phyloP scores from a whole-genome alignment of 371 early-diverging fungal species.

The Zancudomyces culisetae region DNA sequence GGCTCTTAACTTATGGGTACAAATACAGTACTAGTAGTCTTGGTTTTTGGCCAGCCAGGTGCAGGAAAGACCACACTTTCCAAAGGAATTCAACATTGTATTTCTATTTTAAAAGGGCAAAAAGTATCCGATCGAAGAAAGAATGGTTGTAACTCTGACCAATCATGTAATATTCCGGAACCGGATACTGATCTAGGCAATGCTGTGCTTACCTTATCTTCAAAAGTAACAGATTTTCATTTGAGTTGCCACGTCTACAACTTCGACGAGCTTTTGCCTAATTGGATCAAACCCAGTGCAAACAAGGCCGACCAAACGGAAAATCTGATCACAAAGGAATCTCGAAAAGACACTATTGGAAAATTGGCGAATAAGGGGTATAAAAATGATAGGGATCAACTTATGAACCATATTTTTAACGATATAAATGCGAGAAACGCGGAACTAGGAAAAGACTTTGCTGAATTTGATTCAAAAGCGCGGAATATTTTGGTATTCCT shows the following conservation, averaged over 20 bases:
- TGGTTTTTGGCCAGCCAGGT: background rate
- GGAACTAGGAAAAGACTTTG: background rate
- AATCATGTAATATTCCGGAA: too few species aligned
- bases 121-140: background rate
- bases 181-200: too few species aligned
- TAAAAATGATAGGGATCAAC: background rate
- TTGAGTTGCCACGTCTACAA: background rate
- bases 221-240: background rate
- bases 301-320: too few species aligned
- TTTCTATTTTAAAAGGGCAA: background rate
- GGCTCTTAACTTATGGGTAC: too few species aligned
- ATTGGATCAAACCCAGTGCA: background rate
- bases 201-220: background rate
- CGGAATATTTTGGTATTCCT: background rate
- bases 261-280: background rate
- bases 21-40: background rate
- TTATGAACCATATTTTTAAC: background rate
- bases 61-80: background rate
- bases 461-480: background rate
- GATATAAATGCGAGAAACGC: background rate
- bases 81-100: too few species aligned
- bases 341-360: background rate
- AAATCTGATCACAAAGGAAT: background rate
- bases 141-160: background rate
- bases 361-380: background rate